Conservation (phyloP, 345 rosid genomes). For the rapeseed (Brassica napus) region Da-Ae NC_063452.1:1154001-1154500, state of each 20-base stretch:
- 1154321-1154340: slow-evolving; percentile 38
- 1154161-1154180: slow-evolving; percentile 67
- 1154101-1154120: slow-evolving; percentile 23
- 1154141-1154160: slow-evolving; percentile 9
- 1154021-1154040: slow-evolving; percentile 72
- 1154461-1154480: too few relatives aligned
- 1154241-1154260: slow-evolving; percentile 62
- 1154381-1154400: slow-evolving; percentile 12
- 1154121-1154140: not conserved
- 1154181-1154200: slow-evolving; percentile 93
- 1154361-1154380: not conserved
- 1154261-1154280: slow-evolving; percentile 58
- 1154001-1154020: slow-evolving; percentile 44
- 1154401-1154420: not conserved
- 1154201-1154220: slow-evolving; percentile 94
- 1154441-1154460: too few relatives aligned
- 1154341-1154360: not conserved
- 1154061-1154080: slow-evolving; percentile 98
- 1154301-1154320: slow-evolving; percentile 58
- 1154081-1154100: slow-evolving; percentile 75
- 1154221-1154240: slow-evolving; percentile 87
- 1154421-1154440: slow-evolving; percentile 16
- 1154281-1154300: slow-evolving; percentile 61
- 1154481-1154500: too few relatives aligned
- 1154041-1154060: slow-evolving; percentile 84